Conservation (phyloP, 768 basidiomycete species). For the Albatrellus ellisii region DNA sequence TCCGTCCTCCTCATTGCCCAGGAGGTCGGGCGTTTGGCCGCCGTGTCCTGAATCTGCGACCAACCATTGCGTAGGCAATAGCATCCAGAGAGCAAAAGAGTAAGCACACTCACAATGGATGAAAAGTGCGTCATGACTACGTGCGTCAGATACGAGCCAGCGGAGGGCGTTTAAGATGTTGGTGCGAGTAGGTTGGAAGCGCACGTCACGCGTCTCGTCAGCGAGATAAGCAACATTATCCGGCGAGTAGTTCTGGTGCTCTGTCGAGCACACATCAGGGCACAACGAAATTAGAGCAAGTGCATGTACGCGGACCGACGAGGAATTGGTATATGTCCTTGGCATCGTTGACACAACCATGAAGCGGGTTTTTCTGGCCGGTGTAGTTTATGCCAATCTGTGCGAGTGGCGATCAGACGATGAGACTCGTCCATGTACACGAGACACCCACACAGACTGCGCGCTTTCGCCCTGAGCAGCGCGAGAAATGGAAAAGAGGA, state of each 20-base stretch:
- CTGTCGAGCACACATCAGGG: neutral
- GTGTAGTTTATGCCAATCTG: slow-evolving; percentile 88
- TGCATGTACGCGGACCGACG: slow-evolving; percentile 32
- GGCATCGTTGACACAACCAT: slow-evolving; percentile 90
- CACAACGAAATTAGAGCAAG: slow-evolving; percentile 1
- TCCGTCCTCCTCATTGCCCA: slow-evolving; percentile 29
- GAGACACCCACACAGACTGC: slow-evolving; percentile 60
- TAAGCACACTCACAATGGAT: slow-evolving; percentile 57
- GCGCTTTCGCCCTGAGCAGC: slow-evolving; percentile 80
- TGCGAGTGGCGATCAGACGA: neutral
- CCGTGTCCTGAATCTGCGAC: slow-evolving; percentile 32
- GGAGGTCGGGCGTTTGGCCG: slow-evolving; percentile 29
- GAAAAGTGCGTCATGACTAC: slow-evolving; percentile 76
- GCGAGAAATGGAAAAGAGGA: slow-evolving; percentile 64
- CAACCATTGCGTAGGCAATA: no score
- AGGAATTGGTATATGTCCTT: slow-evolving; percentile 72
- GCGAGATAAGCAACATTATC: slow-evolving; percentile 82
- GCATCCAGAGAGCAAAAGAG: neutral
- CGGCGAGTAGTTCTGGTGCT: slow-evolving; percentile 13
- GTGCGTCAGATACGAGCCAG: slow-evolving; percentile 80
- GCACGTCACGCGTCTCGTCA: slow-evolving; percentile 54
- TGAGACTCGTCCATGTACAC: neutral
- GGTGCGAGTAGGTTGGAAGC: slow-evolving; percentile 56
- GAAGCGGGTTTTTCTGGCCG: slow-evolving; percentile 50
- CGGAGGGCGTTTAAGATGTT: slow-evolving; percentile 85